phyloP scores from a whole-genome alignment of 192 early-diverging fungal genomes.

The Rhizoclosmatium globosum region DNA sequence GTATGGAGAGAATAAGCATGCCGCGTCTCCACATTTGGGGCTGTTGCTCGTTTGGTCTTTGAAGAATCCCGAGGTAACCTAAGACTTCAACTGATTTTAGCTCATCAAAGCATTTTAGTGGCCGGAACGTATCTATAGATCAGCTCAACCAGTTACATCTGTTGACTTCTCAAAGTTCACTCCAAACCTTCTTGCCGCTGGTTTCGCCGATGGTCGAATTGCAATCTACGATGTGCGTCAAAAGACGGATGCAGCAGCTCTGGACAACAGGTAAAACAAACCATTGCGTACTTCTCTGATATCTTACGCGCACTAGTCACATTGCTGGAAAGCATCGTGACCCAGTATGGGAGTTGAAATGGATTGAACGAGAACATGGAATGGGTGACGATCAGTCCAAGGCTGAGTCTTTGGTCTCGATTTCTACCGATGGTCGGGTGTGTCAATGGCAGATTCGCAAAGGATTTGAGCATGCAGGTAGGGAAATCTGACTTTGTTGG shows the following conservation, averaged over 20 bases:
- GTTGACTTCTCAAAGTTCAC: constrained; percentile 62
- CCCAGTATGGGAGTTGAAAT: constrained; percentile 70
- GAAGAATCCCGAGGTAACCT: constrained; percentile 65
- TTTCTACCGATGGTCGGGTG: constrained; percentile 67
- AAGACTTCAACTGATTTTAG: background rate
- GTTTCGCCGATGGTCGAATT: constrained; percentile 60
- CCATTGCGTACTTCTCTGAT: background rate
- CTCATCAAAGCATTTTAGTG: constrained; percentile 41
- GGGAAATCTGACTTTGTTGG: constrained; percentile 7
- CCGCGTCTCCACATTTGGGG: constrained; percentile 43
- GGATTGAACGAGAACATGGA: constrained; percentile 63
- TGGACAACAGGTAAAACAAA: constrained; percentile 53
- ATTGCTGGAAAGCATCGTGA: constrained; percentile 65
- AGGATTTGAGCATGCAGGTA: constrained; percentile 63
- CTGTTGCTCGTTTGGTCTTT: constrained; percentile 63
- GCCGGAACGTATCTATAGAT: constrained; percentile 62
- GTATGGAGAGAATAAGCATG: constrained; percentile 56
- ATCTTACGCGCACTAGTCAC: constrained; percentile 36
- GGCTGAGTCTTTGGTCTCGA: constrained; percentile 59
- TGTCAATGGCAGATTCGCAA: constrained; percentile 65
- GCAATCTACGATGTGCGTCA: constrained; percentile 64
- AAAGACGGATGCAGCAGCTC: constrained; percentile 46
- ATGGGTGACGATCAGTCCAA: constrained; percentile 59
- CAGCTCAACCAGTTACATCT: constrained; percentile 57
- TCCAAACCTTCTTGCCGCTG: constrained; percentile 62